Evolutionary conservation across 2,329 filamentous ascomycete species (phyloP).

Genomic region (Clarireedia monteithiana): DNA sequence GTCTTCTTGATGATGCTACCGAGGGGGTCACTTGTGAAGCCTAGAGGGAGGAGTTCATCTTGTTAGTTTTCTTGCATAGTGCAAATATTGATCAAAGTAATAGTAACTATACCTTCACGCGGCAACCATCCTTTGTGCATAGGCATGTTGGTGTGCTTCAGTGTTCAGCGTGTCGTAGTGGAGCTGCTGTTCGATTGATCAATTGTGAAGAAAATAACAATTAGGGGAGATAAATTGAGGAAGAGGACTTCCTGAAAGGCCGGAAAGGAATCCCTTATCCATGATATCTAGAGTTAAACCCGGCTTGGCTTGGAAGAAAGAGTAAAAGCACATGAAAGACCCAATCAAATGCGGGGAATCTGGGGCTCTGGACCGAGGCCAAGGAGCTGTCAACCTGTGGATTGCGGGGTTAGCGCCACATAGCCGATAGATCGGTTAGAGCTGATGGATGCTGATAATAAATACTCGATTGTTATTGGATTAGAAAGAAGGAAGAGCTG

Average conservation of each 20-base stretch:
- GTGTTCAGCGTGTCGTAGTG: neutral
- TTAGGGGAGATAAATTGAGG: neutral
- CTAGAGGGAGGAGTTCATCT: conserved; percentile 16
- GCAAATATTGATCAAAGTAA: neutral
- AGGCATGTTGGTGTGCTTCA: conserved; percentile 30
- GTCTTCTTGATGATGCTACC: conserved; percentile 50
- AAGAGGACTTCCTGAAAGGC: neutral
- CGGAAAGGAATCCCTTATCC: no score
- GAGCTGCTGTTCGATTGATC: neutral
- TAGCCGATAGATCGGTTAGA: neutral
- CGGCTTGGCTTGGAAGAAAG: neutral
- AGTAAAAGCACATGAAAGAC: neutral
- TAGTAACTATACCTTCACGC: conserved; percentile 37
- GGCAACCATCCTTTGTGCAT: conserved; percentile 46
- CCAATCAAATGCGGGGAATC: neutral
- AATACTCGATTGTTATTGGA: no score
- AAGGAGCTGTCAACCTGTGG: neutral
- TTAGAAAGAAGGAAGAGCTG: no score
- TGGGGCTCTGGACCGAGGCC: no score
- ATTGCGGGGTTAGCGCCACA: neutral
- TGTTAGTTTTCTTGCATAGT: neutral
- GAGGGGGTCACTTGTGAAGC: conserved; percentile 53
- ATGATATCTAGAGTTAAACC: neutral
- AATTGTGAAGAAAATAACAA: neutral
- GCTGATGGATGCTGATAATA: no score